A percentile compares a stretch with the other conserved stretches of the same genome.
Evolutionary conservation across 2,329 filamentous ascomycete genomes (phyloP).

Genomic region (Leptographium radiaticola): DNA sequence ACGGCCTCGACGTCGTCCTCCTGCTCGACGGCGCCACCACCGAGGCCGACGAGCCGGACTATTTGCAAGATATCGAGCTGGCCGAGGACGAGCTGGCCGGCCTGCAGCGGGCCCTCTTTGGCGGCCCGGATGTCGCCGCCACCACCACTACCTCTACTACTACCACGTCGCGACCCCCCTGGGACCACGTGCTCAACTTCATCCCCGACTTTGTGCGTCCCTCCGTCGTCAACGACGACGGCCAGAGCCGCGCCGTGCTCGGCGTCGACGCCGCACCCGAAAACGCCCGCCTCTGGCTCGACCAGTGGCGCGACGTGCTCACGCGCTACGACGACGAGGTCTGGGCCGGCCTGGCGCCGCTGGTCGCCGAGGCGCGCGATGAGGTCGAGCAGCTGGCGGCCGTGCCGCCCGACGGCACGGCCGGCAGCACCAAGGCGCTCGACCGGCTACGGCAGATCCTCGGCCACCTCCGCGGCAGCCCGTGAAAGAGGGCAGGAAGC

Average conservation of each 20-base stretch:
- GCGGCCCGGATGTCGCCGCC: not conserved
- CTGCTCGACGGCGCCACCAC: conserved; percentile 18
- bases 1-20: conserved; percentile 26
- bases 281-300: conserved; percentile 32
- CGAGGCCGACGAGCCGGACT: conserved; percentile 9
- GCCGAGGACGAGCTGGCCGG: conserved; percentile 18
- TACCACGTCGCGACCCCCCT: conserved; percentile 14
- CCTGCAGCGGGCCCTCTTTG: conserved; percentile 27
- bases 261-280: conserved; percentile 25
- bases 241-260: conserved; percentile 16
- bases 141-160: not conserved
- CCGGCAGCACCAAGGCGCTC: conserved; percentile 19
- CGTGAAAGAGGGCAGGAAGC: not conserved
- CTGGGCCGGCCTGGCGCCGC: conserved; percentile 49
- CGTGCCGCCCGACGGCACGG: conserved; percentile 10
- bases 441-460: conserved; percentile 26
- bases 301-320: conserved; percentile 43
- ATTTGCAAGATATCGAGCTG: conserved; percentile 12
- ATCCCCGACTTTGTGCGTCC: conserved; percentile 28
- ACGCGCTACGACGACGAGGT: conserved; percentile 50
- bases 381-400: conserved; percentile 34
- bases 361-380: conserved; percentile 40
- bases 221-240: conserved; percentile 9
- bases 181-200: conserved; percentile 38
- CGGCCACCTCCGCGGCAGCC: conserved; percentile 20